Evolutionary conservation across 2,329 filamentous ascomycete species (phyloP), one percentile per base, ranked within the genome.

Genomic region (Epichloe brachyelytri): DNA sequence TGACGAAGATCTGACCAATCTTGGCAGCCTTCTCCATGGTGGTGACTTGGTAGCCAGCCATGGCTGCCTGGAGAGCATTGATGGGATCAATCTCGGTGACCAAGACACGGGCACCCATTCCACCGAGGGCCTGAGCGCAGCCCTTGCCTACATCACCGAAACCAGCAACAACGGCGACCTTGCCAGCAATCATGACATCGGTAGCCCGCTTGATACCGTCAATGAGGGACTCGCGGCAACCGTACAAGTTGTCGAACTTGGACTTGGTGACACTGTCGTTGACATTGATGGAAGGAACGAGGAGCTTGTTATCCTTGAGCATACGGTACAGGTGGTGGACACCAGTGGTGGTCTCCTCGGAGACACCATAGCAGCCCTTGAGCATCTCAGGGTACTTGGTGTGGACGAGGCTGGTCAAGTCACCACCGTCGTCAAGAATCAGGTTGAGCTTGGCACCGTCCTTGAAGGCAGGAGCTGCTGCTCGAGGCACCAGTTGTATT

Each of bases 191-290:
- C 93, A 98, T 98, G 74, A 97, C 93, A 78, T 98, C 91, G 72
- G 93, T 98, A 64, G 93, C 91, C 78, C 91, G 91, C 87, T 97
- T 98, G 84, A 98, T 97, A 72, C 93, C 93, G 72, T 98, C 93
- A 66, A 98, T 84, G 64, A 98, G 86, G 58, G 91, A 96, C 79
- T 97, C 93, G 71, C 89, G 85, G 88, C 93, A 97, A 68, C 93
- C 91, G 82, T 97, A 98, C 60, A 97, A 78, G 85, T 98, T 98
- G 83, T 97, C 93, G 72, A 98, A 98, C 83, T 98, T 98, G 76
- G 89, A 95, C 85, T 97, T 98, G 74, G 93, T 98, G 69, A 98
- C 91, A 54, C 86, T 90, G 83, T 98, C 91, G 79, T 98, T 97
- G 80, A 98, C 91, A 75, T 98, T 98, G 84, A 97, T 88, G 73